phyloP scores from a whole-genome alignment of 1,284 basidiomycete genomes.

The Heterobasidion parviporum region DNA sequence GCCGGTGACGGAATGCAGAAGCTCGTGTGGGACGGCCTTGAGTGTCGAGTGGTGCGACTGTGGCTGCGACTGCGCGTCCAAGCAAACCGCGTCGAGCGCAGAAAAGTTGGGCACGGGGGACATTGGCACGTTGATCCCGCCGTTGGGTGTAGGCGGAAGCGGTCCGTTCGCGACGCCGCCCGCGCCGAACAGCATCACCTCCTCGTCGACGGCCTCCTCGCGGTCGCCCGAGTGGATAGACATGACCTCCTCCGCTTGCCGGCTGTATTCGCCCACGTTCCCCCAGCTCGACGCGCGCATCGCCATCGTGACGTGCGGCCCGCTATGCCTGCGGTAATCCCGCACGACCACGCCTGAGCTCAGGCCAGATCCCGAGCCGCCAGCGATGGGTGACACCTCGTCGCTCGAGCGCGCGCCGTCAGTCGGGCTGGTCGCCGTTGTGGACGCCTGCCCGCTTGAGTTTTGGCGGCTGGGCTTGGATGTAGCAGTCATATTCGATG shows the following conservation, averaged over 20 bases:
- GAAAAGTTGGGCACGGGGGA: conserved; percentile 11
- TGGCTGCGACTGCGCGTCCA: conserved; percentile 9
- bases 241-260: conserved; percentile 34
- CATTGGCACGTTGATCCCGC: conserved; percentile 22
- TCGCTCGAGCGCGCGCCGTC: conserved; percentile 1
- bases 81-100: conserved; percentile 7
- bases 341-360: conserved; percentile 16
- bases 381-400: conserved; percentile 2
- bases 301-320: conserved; percentile 23
- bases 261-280: conserved; percentile 34
- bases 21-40: conserved; percentile 14
- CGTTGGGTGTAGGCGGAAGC: conserved; percentile 30
- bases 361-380: not conserved
- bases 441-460: conserved; percentile 3
- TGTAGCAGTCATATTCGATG: conserved; percentile 3
- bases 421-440: not conserved
- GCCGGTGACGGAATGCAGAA: conserved; percentile 14
- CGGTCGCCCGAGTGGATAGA: conserved; percentile 45
- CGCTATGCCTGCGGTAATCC: conserved; percentile 23
- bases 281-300: conserved; percentile 61
- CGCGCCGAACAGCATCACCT: conserved; percentile 42
- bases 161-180: conserved; percentile 39
- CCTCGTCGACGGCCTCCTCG: conserved; percentile 34
- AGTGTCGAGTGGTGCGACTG: conserved; percentile 8
- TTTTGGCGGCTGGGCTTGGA: conserved; percentile 4